These are phyloP conservation scores for Mycena metata DNA, from an alignment of 768 basidiomycete genomes.

Conservation along the genomic window DNA sequence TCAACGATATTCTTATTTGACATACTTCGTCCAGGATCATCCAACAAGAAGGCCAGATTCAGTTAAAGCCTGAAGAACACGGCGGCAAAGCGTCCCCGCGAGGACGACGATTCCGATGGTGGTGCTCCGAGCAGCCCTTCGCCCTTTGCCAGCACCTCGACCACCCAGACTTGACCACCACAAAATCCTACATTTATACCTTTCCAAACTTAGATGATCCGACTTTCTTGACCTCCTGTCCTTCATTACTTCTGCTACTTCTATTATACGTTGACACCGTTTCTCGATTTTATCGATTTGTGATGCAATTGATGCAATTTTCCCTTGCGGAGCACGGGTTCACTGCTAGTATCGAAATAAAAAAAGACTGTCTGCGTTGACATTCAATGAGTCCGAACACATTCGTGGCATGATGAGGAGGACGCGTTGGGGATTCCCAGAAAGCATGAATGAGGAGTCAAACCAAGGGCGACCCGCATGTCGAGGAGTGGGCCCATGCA, in stretches of 20 bases:
- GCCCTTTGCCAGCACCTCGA: neutral
- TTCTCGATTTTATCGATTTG: neutral
- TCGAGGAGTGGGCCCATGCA: too few species aligned
- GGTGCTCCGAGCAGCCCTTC: slow-evolving; percentile 8
- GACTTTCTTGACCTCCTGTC: too few species aligned
- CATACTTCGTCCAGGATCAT: neutral
- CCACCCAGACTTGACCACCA: too few species aligned
- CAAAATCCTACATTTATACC: too few species aligned
- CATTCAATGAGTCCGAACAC: too few species aligned
- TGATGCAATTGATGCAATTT: neutral
- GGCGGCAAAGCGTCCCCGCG: neutral
- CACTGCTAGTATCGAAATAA: too few species aligned
- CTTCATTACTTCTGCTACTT: neutral
- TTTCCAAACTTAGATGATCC: too few species aligned
- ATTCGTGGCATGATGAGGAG: too few species aligned
- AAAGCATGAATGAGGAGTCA: too few species aligned
- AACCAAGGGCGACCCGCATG: too few species aligned
- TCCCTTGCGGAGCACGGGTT: slow-evolving; percentile 7
- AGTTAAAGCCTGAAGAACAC: neutral
- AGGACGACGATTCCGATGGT: neutral
- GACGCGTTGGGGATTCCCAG: too few species aligned
- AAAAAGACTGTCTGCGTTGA: too few species aligned
- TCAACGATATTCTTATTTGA: neutral
- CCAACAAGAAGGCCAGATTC: neutral
- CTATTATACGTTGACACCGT: neutral